Evolutionary conservation across 1,139 yeast species (phyloP).

Genomic region (Taphrina pruni): DNA sequence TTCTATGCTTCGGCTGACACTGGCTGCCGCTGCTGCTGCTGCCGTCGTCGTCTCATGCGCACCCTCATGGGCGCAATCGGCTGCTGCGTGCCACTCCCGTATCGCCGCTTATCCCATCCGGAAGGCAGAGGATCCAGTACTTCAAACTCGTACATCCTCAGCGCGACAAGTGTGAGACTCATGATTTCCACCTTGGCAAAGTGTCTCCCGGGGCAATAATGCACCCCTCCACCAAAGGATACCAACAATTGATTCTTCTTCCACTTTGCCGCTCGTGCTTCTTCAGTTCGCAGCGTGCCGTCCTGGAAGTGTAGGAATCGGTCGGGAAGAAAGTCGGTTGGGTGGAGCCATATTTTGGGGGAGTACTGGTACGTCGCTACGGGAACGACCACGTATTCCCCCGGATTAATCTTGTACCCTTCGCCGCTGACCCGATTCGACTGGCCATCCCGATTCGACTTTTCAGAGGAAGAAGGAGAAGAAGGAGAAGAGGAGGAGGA

Average conservation of each 20-base stretch:
- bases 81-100: slow-evolving; percentile 20
- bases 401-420: background rate
- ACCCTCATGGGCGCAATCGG: slow-evolving; percentile 5
- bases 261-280: background rate
- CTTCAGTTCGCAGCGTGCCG: background rate
- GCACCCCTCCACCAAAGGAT: slow-evolving; percentile 14
- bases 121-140: slow-evolving; percentile 3
- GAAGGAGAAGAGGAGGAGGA: too few relatives aligned
- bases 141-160: background rate
- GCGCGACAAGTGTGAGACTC: background rate
- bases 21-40: background rate
- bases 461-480: too few relatives aligned
- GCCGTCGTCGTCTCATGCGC: background rate
- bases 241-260: background rate
- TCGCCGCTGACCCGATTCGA: too few relatives aligned
- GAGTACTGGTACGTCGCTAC: slow-evolving; percentile 7
- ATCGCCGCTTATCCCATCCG: slow-evolving; percentile 3
- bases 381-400: background rate
- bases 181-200: slow-evolving; percentile 13
- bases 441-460: too few relatives aligned
- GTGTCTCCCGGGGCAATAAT: slow-evolving; percentile 21
- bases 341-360: background rate
- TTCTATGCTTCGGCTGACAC: too few relatives aligned
- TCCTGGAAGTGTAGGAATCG: background rate
- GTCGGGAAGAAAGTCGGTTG: background rate